Percentiles rank a stretch among this genome's conserved stretches.
Evolutionary conservation across 148 eudicot species (phyloP).

Genomic region (Chenopodium suecicum): DNA sequence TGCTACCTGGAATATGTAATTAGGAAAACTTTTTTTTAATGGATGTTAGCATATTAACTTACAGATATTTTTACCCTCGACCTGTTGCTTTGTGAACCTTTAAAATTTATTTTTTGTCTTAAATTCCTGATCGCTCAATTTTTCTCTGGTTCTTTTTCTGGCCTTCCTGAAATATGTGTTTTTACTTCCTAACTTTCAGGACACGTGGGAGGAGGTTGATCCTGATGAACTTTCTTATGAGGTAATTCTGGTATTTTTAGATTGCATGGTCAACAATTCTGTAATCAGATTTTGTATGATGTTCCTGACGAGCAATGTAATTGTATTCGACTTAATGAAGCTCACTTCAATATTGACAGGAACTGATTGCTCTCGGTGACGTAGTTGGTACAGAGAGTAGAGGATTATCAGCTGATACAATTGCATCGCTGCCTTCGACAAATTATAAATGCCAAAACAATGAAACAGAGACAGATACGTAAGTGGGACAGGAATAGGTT

Average conservation of each 20-base stretch:
- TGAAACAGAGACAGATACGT: constrained; percentile 69
- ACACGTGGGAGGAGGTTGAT: constrained; percentile 93
- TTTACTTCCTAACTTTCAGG: constrained; percentile 44
- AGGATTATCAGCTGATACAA: constrained; percentile 80
- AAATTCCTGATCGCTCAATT: background rate
- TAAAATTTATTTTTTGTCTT: background rate
- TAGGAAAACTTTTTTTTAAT: background rate
- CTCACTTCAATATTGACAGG: constrained; percentile 43
- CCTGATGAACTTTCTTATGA: constrained; percentile 96
- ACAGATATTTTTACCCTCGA: background rate
- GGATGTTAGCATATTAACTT: background rate
- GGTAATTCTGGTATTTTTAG: constrained; percentile 41
- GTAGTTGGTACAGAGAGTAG: constrained; percentile 94
- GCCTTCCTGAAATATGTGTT: constrained; percentile 15
- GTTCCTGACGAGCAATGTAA: background rate
- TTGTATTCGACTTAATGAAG: constrained; percentile 7
- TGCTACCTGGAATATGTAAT: background rate
- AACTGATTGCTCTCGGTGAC: constrained; percentile 78
- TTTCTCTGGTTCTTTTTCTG: background rate
- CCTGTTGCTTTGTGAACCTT: background rate
- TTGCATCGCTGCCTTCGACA: constrained; percentile 84
- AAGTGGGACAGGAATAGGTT: constrained; percentile 27
- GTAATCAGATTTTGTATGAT: background rate
- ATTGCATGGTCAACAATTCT: background rate
- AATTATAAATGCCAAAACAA: constrained; percentile 51